Base-by-base conservation (phyloP, 75 land plant species). In the Sequoiadendron giganteum region DNA sequence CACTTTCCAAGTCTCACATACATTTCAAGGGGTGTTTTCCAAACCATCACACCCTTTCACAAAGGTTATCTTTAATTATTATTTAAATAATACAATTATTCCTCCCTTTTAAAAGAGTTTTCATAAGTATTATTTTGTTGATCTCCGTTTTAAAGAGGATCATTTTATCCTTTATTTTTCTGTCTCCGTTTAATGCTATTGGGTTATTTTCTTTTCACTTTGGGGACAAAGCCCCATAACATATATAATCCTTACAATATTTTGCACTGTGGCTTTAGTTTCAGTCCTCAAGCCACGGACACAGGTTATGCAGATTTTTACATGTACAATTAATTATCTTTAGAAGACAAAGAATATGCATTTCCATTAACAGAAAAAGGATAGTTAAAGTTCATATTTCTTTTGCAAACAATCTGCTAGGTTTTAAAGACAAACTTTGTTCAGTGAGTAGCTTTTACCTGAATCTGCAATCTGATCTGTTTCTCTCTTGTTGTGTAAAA, bases 401-500 rank as follows among this genome's bases (percentile, higher is more conserved):
- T 82, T 82, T 45, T 25, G 28, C 6, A 82, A 82, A 82, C 3
- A 11, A 16, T 28, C 43, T 80, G 34, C 34, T 45, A 82, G 34
- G 2, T 47, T 82, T 82, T 11, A 25, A 82, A 82, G 34, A n/a
- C 21, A 10, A 11, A 11, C 16, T 47, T 82, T 82, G 32, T n/a
- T 82, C 54, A 82, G 49, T 8, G 15, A 82, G 11, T 82, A 14
- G n/a, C 48, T n/a, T 86, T 79, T 88, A 95, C 97, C 95, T 85
- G 87, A 81, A 25, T 84, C 88, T 85, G 83, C 19, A 30, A 48
- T 83, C 77, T 76, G 65, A 84, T 85, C 89, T 83, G 89, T 79
- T 28, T 93, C 93, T 86, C 99, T 92, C 92, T 98, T 98, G 90
- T 97, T 98, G 91, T 98, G 97, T 83, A 98, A 87, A 85, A 98